Conservation (phyloP, 2,329 filamentous ascomycete species). For the Alternaria panax region DNA sequence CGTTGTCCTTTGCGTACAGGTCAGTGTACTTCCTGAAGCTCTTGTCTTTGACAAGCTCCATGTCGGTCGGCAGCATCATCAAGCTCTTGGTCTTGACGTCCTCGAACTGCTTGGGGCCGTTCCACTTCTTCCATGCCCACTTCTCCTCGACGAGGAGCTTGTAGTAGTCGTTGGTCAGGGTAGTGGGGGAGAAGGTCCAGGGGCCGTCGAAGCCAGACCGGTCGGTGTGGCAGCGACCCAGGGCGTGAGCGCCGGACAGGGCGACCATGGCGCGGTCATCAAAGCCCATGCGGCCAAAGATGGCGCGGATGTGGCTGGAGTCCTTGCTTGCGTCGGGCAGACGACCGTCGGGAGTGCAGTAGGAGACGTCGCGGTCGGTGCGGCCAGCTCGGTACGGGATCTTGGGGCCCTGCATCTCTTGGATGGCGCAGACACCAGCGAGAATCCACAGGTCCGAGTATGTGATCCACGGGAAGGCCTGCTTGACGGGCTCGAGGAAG, state of each 20-base stretch:
- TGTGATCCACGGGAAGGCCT: slow-evolving; percentile 90
- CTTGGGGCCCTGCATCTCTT: slow-evolving; percentile 91
- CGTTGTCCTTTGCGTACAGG: slow-evolving; percentile 89
- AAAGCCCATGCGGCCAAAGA: slow-evolving; percentile 98
- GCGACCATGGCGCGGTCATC: slow-evolving; percentile 97
- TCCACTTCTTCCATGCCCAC: slow-evolving; percentile 97
- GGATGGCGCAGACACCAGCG: slow-evolving; percentile 81
- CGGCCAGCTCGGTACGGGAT: slow-evolving; percentile 92
- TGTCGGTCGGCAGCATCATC: slow-evolving; percentile 98
- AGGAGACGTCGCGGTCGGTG: slow-evolving; percentile 76
- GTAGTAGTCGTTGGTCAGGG: slow-evolving; percentile 95
- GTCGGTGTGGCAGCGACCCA: slow-evolving; percentile 85
- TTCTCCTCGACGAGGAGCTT: slow-evolving; percentile 87
- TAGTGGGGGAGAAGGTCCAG: slow-evolving; percentile 78
- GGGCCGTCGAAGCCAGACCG: slow-evolving; percentile 88
- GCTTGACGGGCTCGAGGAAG: slow-evolving; percentile 91
- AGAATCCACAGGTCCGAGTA: slow-evolving; percentile 99
- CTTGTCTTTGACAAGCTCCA: slow-evolving; percentile 88
- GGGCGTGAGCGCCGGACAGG: slow-evolving; percentile 82
- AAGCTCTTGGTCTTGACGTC: slow-evolving; percentile 85
- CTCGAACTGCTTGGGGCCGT: slow-evolving; percentile 88
- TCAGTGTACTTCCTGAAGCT: slow-evolving; percentile 80
- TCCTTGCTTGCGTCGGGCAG: slow-evolving; percentile 82
- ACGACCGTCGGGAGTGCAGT: slow-evolving; percentile 93
- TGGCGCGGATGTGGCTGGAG: slow-evolving; percentile 79